A percentile compares a stretch with the other conserved stretches of the same genome.
phyloP scores from a whole-genome alignment of 371 early-diverging fungal genomes.

The Capniomyces stellatus region DNA sequence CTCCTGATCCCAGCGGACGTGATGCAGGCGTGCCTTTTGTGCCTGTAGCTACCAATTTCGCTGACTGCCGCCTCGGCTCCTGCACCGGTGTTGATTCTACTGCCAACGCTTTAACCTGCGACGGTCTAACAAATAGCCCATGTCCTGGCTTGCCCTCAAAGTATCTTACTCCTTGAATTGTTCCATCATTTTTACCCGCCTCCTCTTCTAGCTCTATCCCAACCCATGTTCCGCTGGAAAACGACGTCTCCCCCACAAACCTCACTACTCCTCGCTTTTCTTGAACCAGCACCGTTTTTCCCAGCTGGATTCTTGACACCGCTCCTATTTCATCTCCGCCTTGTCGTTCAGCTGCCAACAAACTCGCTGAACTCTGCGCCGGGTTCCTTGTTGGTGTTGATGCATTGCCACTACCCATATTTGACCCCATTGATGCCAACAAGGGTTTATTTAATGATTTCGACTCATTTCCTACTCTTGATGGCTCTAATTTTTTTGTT shows the following conservation, averaged over 20 bases:
- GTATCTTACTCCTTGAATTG: slow-evolving; percentile 42
- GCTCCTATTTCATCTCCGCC: too few species aligned
- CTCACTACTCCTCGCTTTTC: slow-evolving; percentile 49
- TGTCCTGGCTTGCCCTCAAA: slow-evolving; percentile 45
- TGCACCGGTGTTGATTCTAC: not conserved
- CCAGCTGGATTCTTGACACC: slow-evolving; percentile 4
- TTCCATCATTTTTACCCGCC: slow-evolving; percentile 68
- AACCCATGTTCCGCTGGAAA: slow-evolving; percentile 52
- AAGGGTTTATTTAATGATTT: too few species aligned
- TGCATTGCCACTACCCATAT: too few species aligned
- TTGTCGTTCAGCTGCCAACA: too few species aligned
- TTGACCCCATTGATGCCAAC: too few species aligned
- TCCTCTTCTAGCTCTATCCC: slow-evolving; percentile 54
- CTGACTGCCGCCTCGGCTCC: not conserved
- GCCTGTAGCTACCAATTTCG: not conserved
- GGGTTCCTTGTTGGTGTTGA: too few species aligned
- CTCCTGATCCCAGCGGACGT: not conserved
- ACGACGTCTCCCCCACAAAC: slow-evolving; percentile 45
- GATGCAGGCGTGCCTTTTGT: not conserved
- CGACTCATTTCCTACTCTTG: too few species aligned
- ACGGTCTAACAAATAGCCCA: slow-evolving; percentile 54
- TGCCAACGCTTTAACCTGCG: slow-evolving; percentile 28
- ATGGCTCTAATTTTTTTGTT: too few species aligned
- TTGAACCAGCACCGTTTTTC: slow-evolving; percentile 30
- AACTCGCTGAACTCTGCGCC: too few species aligned